A percentile compares a stretch with the other conserved stretches of the same genome.
Conservation (phyloP, 805 yeast species). For the Candida ascalaphidarum region DNA sequence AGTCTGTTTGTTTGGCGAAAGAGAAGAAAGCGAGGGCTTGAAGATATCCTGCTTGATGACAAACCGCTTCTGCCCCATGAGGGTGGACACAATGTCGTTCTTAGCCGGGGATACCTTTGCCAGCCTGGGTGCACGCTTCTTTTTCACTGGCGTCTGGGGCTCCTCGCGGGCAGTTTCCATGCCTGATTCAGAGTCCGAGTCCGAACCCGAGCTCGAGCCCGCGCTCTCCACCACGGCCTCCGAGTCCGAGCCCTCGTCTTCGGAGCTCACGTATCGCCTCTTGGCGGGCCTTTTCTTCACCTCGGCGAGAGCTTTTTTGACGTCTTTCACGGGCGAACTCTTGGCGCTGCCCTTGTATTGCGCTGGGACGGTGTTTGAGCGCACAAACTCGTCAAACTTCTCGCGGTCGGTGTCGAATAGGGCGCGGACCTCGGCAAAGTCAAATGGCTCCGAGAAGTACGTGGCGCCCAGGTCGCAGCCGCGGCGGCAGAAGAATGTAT, state of each 20-base stretch:
- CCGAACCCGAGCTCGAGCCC: too few species aligned
- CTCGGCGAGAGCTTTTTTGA: conserved; percentile 3
- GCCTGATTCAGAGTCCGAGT: too few species aligned
- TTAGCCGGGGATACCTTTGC: too few species aligned
- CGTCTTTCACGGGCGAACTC: conserved; percentile 1
- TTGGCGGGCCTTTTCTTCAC: conserved; percentile 1
- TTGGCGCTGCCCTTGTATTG: conserved; percentile 8
- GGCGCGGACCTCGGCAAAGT: conserved; percentile 25
- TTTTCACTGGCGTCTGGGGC: too few species aligned
- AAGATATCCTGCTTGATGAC: conserved; percentile 14
- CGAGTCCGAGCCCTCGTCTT: conserved; percentile 4
- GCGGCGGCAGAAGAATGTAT: conserved; percentile 31
- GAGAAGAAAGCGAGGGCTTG: conserved; percentile 11
- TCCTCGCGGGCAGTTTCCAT: too few species aligned
- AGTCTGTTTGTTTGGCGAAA: conserved; percentile 3
- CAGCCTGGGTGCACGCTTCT: too few species aligned
- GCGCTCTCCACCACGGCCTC: too few species aligned
- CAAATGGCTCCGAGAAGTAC: conserved; percentile 25
- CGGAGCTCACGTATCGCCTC: conserved; percentile 2
- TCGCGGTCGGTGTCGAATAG: conserved; percentile 15
- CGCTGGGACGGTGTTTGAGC: conserved; percentile 17
- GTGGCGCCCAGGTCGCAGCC: conserved; percentile 30
- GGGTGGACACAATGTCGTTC: too few species aligned
- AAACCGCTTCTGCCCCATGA: conserved; percentile 15
- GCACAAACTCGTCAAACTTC: conserved; percentile 15